Conservation (phyloP, 345 rosid genomes). For the Rhodamnia argentea region DNA sequence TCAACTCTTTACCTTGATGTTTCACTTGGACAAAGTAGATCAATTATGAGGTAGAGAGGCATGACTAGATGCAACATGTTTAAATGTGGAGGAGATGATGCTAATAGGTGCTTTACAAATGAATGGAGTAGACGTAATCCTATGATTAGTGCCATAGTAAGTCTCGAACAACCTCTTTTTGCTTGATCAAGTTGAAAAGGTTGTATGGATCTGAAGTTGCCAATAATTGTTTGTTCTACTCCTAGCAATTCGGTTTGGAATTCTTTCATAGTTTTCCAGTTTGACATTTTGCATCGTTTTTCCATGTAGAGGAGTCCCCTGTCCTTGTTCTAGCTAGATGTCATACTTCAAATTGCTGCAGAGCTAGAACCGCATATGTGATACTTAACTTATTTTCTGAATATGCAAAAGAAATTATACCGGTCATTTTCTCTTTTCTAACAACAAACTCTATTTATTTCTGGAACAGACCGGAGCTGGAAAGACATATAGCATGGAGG, state of each 20-base stretch:
- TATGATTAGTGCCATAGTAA: neutral
- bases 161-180: neutral
- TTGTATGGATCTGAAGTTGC: neutral
- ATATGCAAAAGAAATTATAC: neutral
- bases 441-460: neutral
- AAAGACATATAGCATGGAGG: conserved; percentile 91
- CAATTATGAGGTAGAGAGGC: neutral
- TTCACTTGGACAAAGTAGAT: neutral
- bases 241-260: neutral
- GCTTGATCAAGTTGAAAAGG: neutral
- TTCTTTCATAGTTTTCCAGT: neutral
- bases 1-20: neutral
- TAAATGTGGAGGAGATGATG: neutral
- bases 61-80: neutral
- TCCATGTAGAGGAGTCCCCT: neutral
- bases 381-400: neutral
- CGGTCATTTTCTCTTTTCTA: neutral
- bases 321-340: neutral
- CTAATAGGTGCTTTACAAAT: neutral
- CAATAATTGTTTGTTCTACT: neutral
- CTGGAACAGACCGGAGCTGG: conserved; percentile 84
- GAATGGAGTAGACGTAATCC: neutral
- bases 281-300: neutral
- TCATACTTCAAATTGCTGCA: neutral
- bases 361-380: neutral